Base-by-base conservation (phyloP, 2,329 filamentous ascomycete species). In the Pseudocercospora vitis region DNA sequence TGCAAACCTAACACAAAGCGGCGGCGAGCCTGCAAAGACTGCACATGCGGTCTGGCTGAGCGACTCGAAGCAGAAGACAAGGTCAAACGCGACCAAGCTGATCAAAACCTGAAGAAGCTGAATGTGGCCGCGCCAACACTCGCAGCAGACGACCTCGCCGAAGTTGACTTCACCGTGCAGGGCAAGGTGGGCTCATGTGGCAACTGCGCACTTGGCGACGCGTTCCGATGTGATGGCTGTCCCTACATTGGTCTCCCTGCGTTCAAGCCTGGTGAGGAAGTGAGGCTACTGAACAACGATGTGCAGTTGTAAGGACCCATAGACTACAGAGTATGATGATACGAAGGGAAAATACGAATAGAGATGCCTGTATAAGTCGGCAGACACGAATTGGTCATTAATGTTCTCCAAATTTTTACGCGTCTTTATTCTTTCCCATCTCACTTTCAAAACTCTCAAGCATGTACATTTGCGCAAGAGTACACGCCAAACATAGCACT, bases 191-290 rank as follows among this genome's bases (percentile, higher is more conserved):
- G 94, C 50, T 95, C 89, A 14, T 99, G 94, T 71, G 90, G 90
- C 23, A 96, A 92, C 74, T 97, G 94, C 73, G 87, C 91, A 23
- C 79, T 99, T 12, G 94, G 94, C 47, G 92, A 97, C 72, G 92
- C 94, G 0, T 81, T 80, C 67, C 70, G 80, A 16, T 82, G 80
- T 60, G 78, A 81, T 62, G 80, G 82, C 2, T 89, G 86, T 66
- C 91, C 91, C 1, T 96, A 94, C 69, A 88, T 95, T 65, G 91
- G 91, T 3, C 80, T 99, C 63, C 94, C 94, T 11, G 88, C 94
- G 3, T 99, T 99, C 79, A 96, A 96, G 78, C 91, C 91, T 3
- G 94, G 94, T 12, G 91, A 99, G 77, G 91, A 97, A 75, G 91
- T 97, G 47, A 81, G 85, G 67, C 78, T 99, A 56, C 70, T 96